A percentile compares a stretch with the other conserved stretches of the same genome.
These are phyloP conservation scores for Zygoascus bituminiphila DNA, from an alignment of 805 yeast species.

Conservation along the genomic window DNA sequence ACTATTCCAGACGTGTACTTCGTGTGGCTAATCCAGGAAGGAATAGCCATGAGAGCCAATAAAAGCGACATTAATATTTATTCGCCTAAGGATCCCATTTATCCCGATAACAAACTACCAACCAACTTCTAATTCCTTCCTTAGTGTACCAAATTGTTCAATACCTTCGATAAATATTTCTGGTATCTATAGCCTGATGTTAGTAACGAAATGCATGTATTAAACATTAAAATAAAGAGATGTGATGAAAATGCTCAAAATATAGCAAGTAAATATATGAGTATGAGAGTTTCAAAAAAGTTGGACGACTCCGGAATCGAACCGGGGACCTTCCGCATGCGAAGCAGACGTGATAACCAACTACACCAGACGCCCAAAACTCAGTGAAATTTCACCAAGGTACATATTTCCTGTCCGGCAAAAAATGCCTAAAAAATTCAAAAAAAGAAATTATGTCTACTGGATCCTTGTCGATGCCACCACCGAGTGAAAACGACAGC, in stretches of 20 bases:
- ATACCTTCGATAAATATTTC: background rate
- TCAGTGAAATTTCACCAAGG: background rate
- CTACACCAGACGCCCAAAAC: slow-evolving; percentile 18
- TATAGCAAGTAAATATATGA: too few relatives aligned
- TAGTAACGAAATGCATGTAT: background rate
- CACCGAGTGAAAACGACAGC: too few relatives aligned
- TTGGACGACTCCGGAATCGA: slow-evolving; percentile 20
- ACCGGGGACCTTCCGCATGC: slow-evolving; percentile 20
- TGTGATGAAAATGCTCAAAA: background rate
- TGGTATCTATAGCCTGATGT: background rate
- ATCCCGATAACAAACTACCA: background rate
- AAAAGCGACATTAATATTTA: background rate
- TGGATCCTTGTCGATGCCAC: too few relatives aligned
- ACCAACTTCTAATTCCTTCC: background rate
- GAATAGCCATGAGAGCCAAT: slow-evolving; percentile 1
- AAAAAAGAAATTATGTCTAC: too few relatives aligned
- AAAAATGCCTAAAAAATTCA: too few relatives aligned
- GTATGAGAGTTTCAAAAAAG: slow-evolving; percentile 1
- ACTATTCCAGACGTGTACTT: slow-evolving; percentile 48
- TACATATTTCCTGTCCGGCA: too few relatives aligned
- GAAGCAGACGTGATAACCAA: slow-evolving; percentile 18
- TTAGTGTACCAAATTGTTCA: background rate
- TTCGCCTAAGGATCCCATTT: background rate
- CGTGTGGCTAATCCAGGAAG: slow-evolving; percentile 43
- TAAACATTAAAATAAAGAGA: background rate